A percentile compares a stretch with the other conserved stretches of the same genome.
phyloP scores from a whole-genome alignment of 805 yeast genomes.

The Candida germanica region DNA sequence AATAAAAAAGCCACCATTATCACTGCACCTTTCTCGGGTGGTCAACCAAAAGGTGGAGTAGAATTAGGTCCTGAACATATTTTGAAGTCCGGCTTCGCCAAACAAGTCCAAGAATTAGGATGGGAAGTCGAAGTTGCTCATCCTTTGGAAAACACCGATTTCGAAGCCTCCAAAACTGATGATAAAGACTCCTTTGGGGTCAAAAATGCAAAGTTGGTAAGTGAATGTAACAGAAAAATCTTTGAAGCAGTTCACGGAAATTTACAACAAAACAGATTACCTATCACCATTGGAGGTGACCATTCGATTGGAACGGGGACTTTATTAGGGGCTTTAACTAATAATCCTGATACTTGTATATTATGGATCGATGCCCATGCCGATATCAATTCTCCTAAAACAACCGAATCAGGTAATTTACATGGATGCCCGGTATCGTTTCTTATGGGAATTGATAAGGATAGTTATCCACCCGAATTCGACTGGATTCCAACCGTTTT shows the following conservation, averaged over 20 bases:
- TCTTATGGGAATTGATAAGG: conserved; percentile 73
- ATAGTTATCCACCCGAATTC: conserved; percentile 68
- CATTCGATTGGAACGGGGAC: conserved; percentile 96
- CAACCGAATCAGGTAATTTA: conserved; percentile 83
- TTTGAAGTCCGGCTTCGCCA: conserved; percentile 64
- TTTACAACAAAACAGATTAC: conserved; percentile 49
- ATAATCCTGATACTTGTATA: conserved; percentile 83
- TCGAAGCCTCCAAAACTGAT: conserved; percentile 41
- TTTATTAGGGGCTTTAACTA: conserved; percentile 74
- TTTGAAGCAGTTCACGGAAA: conserved; percentile 57
- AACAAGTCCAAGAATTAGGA: conserved; percentile 63
- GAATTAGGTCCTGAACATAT: conserved; percentile 89
- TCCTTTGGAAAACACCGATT: conserved; percentile 52
- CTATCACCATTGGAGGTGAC: conserved; percentile 92
- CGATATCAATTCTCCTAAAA: conserved; percentile 84
- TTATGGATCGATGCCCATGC: conserved; percentile 99
- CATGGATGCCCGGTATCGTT: conserved; percentile 97
- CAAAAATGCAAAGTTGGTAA: conserved; percentile 75
- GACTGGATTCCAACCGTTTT: conserved; percentile 76
- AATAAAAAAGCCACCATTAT: conserved; percentile 63
- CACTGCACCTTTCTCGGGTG: conserved; percentile 92
- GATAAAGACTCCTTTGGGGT: conserved; percentile 50
- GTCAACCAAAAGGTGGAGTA: conserved; percentile 92
- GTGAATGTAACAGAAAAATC: conserved; percentile 64
- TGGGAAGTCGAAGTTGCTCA: conserved; percentile 59